Evolutionary conservation across 805 yeast species (phyloP).

Genomic region (Zygosaccharomyces lentus): DNA sequence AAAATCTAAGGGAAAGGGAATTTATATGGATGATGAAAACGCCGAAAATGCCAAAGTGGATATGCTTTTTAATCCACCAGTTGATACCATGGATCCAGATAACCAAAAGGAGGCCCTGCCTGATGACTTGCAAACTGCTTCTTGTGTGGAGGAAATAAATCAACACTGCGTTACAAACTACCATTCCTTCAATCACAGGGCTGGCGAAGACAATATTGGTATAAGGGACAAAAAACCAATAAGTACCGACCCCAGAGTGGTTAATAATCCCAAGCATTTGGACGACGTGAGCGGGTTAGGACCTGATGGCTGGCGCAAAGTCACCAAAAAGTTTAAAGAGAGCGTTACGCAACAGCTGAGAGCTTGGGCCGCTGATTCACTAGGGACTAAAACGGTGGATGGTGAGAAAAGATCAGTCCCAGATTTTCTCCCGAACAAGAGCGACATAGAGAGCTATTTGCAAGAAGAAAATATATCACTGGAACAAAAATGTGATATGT

Average conservation of each 20-base stretch:
- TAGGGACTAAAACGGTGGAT: constrained; percentile 33
- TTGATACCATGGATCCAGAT: neutral
- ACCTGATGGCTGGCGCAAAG: constrained; percentile 51
- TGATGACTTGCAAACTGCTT: neutral
- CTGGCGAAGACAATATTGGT: constrained; percentile 84
- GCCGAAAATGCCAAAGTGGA: constrained; percentile 3
- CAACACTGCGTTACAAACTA: constrained; percentile 14
- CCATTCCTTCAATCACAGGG: constrained; percentile 77
- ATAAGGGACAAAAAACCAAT: constrained; percentile 76
- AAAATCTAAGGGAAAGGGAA: constrained; percentile 5
- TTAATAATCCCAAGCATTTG: constrained; percentile 57
- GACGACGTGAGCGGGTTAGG: constrained; percentile 78
- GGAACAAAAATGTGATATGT: constrained; percentile 62
- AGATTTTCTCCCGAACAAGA: constrained; percentile 51
- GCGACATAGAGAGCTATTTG: constrained; percentile 54
- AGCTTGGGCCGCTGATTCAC: constrained; percentile 49
- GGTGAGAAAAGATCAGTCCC: constrained; percentile 27
- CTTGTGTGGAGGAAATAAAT: neutral
- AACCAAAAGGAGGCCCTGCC: constrained; percentile 13
- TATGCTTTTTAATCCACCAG: constrained; percentile 3
- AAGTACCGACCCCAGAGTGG: constrained; percentile 78
- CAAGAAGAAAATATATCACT: constrained; percentile 44
- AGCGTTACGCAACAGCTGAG: constrained; percentile 53
- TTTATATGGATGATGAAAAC: constrained; percentile 1
- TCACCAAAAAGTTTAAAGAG: constrained; percentile 47